These are phyloP conservation scores for Talaromyces albobiverticillius DNA, from an alignment of 2,329 filamentous ascomycete genomes.

Conservation along the genomic window DNA sequence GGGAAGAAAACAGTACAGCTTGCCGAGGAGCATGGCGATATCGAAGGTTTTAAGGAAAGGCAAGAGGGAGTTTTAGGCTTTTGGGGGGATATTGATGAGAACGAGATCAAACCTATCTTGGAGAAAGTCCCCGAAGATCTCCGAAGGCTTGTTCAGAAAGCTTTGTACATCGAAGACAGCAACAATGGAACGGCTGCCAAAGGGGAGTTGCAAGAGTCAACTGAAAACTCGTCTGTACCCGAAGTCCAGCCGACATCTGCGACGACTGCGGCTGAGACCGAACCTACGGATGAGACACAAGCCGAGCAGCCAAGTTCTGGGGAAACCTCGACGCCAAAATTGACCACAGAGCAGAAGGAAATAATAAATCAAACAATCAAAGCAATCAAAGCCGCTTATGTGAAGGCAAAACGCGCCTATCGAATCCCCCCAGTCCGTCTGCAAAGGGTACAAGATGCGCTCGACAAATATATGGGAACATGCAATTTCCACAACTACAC, in stretches of 20 bases:
- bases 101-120: constrained; percentile 69
- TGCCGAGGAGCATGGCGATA: constrained; percentile 68
- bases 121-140: constrained; percentile 42
- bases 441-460: constrained; percentile 68
- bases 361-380: constrained; percentile 66
- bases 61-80: constrained; percentile 77
- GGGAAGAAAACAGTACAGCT: constrained; percentile 78
- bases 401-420: constrained; percentile 78
- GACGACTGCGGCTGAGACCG: neutral
- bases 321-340: constrained; percentile 11
- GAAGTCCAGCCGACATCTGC: neutral
- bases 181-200: constrained; percentile 13
- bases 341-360: constrained; percentile 28
- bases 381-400: constrained; percentile 76
- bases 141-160: constrained; percentile 38
- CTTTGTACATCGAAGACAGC: constrained; percentile 37
- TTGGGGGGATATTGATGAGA: constrained; percentile 80
- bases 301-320: neutral
- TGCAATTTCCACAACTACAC: constrained; percentile 98
- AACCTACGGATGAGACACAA: too few relatives aligned
- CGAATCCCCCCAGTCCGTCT: constrained; percentile 72
- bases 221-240: neutral
- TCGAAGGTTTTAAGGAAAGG: constrained; percentile 64
- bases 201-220: constrained; percentile 20
- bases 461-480: constrained; percentile 77